Conservation (phyloP, 1,139 yeast genomes). For the Debaryomyces coudertii region DNA sequence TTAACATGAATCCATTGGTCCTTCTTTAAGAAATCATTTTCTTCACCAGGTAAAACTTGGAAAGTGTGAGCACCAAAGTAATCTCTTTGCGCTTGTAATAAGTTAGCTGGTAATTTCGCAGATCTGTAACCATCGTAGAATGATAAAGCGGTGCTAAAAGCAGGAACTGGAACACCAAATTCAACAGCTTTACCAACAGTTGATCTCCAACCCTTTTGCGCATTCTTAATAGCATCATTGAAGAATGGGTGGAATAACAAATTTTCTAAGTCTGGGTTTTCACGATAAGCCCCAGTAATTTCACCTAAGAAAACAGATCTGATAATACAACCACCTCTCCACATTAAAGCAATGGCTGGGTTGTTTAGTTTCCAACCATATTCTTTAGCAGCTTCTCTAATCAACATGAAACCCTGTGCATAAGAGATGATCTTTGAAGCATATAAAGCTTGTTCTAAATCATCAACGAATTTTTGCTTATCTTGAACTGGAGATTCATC, state of each 20-base stretch:
- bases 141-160: constrained; percentile 93
- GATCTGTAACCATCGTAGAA: constrained; percentile 99
- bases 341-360: constrained; percentile 98
- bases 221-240: constrained; percentile 86
- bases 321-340: constrained; percentile 99
- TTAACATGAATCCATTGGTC: constrained; percentile 89
- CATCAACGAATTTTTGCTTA: constrained; percentile 83
- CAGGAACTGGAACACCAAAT: constrained; percentile 96
- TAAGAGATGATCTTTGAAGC: constrained; percentile 98
- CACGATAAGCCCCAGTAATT: constrained; percentile 94
- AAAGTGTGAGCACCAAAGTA: constrained; percentile 99
- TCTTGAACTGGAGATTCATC: constrained; percentile 62
- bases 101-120: constrained; percentile 92
- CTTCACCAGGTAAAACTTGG: constrained; percentile 88
- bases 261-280: constrained; percentile 91
- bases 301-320: constrained; percentile 98
- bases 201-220: constrained; percentile 95
- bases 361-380: constrained; percentile 97
- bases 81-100: constrained; percentile 99
- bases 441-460: constrained; percentile 96
- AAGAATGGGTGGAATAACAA: constrained; percentile 95
- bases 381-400: constrained; percentile 97
- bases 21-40: constrained; percentile 72
- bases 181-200: constrained; percentile 77
- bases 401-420: constrained; percentile 99